phyloP scores from a whole-genome alignment of 805 yeast species.

The Metschnikowia similis region DNA sequence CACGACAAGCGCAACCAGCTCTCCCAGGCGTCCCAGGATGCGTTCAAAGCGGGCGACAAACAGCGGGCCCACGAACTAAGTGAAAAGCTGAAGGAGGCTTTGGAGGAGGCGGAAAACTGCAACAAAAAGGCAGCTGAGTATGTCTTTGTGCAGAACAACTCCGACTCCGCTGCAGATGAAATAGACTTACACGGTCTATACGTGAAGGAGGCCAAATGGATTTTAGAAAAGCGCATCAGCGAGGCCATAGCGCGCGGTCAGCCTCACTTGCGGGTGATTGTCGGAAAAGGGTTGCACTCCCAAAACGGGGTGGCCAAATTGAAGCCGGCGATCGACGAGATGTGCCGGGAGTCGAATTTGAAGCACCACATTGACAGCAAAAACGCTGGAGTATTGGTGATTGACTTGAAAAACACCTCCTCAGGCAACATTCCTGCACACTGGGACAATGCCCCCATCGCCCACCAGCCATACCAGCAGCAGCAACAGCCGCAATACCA shows the following conservation, averaged over 20 bases:
- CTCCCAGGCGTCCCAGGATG: slow-evolving; percentile 67
- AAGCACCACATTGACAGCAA: slow-evolving; percentile 58
- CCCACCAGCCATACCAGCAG: slow-evolving; percentile 21
- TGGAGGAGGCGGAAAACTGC: slow-evolving; percentile 57
- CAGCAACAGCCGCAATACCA: slow-evolving; percentile 20
- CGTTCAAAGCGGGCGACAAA: slow-evolving; percentile 72
- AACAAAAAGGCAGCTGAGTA: slow-evolving; percentile 85
- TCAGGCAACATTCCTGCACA: slow-evolving; percentile 27
- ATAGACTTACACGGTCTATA: slow-evolving; percentile 91
- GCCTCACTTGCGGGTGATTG: slow-evolving; percentile 69
- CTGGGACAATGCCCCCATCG: slow-evolving; percentile 22
- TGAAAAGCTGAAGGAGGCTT: slow-evolving; percentile 59
- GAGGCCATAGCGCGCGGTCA: slow-evolving; percentile 60
- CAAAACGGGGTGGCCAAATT: slow-evolving; percentile 77
- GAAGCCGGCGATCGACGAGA: slow-evolving; percentile 80
- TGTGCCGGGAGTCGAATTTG: slow-evolving; percentile 66
- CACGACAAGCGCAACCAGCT: slow-evolving; percentile 51
- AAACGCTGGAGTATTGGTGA: slow-evolving; percentile 76
- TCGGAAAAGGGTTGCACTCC: slow-evolving; percentile 90
- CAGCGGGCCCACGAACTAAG: slow-evolving; percentile 69
- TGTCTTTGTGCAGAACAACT: slow-evolving; percentile 82
- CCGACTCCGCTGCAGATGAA: slow-evolving; percentile 80
- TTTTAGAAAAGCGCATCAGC: slow-evolving; percentile 68
- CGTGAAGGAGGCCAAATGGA: slow-evolving; percentile 82
- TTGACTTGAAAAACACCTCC: slow-evolving; percentile 45